phyloP scores from a whole-genome alignment of 371 early-diverging fungal species.

The Mucor mucedo region DNA sequence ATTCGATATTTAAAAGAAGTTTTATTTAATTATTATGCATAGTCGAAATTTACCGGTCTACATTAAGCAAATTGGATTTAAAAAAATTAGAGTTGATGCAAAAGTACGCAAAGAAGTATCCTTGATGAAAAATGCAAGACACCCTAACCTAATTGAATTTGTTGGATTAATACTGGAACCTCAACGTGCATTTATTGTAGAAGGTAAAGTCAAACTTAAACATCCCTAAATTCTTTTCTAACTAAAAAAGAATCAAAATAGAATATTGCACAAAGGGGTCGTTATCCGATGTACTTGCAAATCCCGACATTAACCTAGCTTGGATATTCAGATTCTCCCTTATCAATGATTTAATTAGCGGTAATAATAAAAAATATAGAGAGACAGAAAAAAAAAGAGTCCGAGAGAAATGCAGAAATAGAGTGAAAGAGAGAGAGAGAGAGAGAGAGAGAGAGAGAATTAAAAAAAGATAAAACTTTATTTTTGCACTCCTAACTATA shows the following conservation, averaged over 20 bases:
- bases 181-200: conserved; percentile 43
- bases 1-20: neutral
- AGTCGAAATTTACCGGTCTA: conserved; percentile 57
- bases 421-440: too few relatives aligned
- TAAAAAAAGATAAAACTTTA: neutral
- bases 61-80: conserved; percentile 34
- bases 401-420: too few relatives aligned
- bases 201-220: conserved; percentile 26
- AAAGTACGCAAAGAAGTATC: conserved; percentile 43
- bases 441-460: too few relatives aligned
- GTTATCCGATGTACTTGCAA: conserved; percentile 45
- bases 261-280: conserved; percentile 57
- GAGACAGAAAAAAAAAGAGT: too few relatives aligned
- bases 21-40: neutral
- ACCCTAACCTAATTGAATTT: conserved; percentile 47
- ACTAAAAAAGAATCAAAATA: conserved; percentile 5
- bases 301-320: conserved; percentile 49
- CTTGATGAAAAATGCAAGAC: conserved; percentile 43
- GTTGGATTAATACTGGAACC: conserved; percentile 37
- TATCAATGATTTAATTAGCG: conserved; percentile 53
- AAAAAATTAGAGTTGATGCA: conserved; percentile 38
- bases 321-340: conserved; percentile 61
- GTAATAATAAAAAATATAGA: conserved; percentile 6
- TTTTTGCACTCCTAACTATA: neutral
- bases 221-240: neutral